Percentiles rank a stretch among this genome's conserved stretches.
These are phyloP conservation scores for Postia placenta DNA, from an alignment of 768 basidiomycete genomes.

Conservation along the genomic window DNA sequence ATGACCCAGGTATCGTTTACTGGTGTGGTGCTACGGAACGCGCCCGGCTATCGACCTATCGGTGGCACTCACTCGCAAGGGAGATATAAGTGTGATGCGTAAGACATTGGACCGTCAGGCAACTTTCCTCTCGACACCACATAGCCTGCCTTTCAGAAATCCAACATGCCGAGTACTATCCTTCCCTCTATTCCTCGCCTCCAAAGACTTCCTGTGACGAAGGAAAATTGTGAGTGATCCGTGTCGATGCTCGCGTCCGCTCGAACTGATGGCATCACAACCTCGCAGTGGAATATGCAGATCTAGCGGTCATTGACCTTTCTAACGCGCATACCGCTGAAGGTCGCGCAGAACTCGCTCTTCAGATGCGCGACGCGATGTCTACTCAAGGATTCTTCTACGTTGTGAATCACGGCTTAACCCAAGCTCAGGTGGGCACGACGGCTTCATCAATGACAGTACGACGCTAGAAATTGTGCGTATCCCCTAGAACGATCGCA, in stretches of 20 bases:
- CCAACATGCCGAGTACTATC: constrained; percentile 20
- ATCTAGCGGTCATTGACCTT: constrained; percentile 25
- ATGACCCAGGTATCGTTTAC: too few species aligned
- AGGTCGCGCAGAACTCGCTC: constrained; percentile 21
- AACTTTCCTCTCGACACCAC: too few species aligned
- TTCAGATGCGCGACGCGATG: constrained; percentile 23
- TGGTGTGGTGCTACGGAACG: too few species aligned
- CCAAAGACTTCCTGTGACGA: constrained; percentile 27
- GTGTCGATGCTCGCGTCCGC: not conserved
- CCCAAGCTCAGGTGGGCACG: constrained; percentile 19
- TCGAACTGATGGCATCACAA: not conserved
- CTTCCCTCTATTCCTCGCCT: constrained; percentile 32
- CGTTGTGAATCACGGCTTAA: constrained; percentile 25
- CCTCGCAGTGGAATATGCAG: constrained; percentile 26
- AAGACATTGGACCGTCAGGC: too few species aligned
- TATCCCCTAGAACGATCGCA: constrained; percentile 23
- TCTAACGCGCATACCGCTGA: constrained; percentile 19
- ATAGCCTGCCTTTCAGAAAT: too few species aligned
- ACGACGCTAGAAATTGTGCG: not conserved
- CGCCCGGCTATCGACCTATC: too few species aligned
- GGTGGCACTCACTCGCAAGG: too few species aligned
- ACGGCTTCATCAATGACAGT: not conserved
- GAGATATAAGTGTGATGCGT: too few species aligned
- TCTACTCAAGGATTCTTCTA: constrained; percentile 25
- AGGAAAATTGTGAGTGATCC: constrained; percentile 26